phyloP scores from a whole-genome alignment of 768 basidiomycete genomes.

The Russula ochroleuca region DNA sequence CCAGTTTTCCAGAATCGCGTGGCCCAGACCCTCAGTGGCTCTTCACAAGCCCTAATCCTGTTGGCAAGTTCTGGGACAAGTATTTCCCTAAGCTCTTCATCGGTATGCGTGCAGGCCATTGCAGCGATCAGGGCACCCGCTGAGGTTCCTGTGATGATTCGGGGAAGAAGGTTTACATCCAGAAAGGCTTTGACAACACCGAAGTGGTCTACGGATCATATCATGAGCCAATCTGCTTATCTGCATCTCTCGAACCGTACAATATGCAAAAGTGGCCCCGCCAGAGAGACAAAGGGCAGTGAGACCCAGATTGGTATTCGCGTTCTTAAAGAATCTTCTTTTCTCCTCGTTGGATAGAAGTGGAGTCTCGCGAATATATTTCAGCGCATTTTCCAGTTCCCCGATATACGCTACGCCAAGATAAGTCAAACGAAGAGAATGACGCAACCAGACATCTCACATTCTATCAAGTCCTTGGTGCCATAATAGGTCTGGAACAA shows the following conservation, averaged over 20 bases:
- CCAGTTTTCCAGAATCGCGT: slow-evolving; percentile 79
- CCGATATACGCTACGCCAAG: slow-evolving; percentile 59
- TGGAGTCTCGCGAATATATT: slow-evolving; percentile 67
- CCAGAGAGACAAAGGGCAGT: slow-evolving; percentile 95
- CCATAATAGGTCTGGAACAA: slow-evolving; percentile 75
- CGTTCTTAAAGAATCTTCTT: slow-evolving; percentile 82
- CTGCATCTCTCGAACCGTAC: slow-evolving; percentile 41
- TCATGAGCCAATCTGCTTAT: background rate
- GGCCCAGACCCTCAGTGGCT: slow-evolving; percentile 65
- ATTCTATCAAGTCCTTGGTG: slow-evolving; percentile 86
- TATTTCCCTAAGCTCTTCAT: slow-evolving; percentile 75
- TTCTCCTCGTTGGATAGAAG: slow-evolving; percentile 84
- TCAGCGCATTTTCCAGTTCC: slow-evolving; percentile 73
- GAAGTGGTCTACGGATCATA: slow-evolving; percentile 58
- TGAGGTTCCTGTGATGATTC: slow-evolving; percentile 92
- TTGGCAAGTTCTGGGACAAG: slow-evolving; percentile 82
- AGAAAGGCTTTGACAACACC: slow-evolving; percentile 92
- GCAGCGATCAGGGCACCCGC: slow-evolving; percentile 81
- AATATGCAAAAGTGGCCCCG: slow-evolving; percentile 93
- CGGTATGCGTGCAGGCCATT: slow-evolving; percentile 80
- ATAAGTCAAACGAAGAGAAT: background rate
- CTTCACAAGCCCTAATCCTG: slow-evolving; percentile 77
- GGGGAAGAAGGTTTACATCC: slow-evolving; percentile 78
- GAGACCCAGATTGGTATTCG: slow-evolving; percentile 85
- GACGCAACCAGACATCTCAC: slow-evolving; percentile 39